Evolutionary conservation across 306 rosid species (phyloP).

Genomic region (Malus fusca): DNA sequence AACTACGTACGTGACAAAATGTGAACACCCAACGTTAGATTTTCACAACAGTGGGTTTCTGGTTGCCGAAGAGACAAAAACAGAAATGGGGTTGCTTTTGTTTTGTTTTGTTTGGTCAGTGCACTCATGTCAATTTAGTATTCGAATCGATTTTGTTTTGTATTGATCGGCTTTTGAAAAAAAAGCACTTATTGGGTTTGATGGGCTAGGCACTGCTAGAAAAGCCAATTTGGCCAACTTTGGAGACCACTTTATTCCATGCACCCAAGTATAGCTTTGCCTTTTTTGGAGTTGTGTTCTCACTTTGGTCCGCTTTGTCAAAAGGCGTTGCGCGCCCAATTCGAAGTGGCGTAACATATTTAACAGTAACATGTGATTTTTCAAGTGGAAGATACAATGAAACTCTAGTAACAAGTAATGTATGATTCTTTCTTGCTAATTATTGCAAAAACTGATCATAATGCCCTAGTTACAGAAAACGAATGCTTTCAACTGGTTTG

Average conservation of each 20-base stretch:
- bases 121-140: constrained; percentile 4
- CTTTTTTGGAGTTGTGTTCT: constrained; percentile 27
- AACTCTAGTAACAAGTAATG: too few relatives aligned
- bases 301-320: constrained; percentile 37
- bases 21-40: neutral
- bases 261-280: constrained; percentile 34
- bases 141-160: constrained; percentile 19
- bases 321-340: constrained; percentile 24
- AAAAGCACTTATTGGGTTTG: neutral
- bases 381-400: too few relatives aligned
- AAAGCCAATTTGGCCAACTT: constrained; percentile 34
- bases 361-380: neutral
- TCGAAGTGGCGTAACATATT: constrained; percentile 25
- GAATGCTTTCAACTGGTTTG: neutral
- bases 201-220: constrained; percentile 24
- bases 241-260: constrained; percentile 43
- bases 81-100: constrained; percentile 9
- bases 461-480: neutral
- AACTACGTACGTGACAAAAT: constrained; percentile 30
- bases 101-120: constrained; percentile 25
- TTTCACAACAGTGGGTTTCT: neutral
- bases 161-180: neutral
- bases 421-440: neutral
- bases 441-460: neutral
- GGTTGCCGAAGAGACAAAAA: constrained; percentile 24